Conservation (phyloP, 345 rosid genomes). For the Xanthoceras sorbifolium region DNA sequence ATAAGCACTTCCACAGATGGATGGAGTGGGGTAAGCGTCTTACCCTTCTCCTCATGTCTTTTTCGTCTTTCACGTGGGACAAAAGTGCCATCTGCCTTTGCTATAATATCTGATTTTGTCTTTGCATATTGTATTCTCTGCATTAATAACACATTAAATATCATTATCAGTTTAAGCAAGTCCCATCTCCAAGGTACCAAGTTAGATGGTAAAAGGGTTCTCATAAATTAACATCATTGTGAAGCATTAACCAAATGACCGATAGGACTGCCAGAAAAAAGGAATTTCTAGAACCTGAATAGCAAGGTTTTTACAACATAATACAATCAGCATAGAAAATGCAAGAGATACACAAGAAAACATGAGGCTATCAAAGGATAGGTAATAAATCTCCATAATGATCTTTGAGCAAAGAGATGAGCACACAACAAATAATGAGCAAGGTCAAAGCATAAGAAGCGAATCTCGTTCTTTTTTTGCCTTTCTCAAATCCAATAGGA, state of each 20-base stretch:
- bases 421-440: no score
- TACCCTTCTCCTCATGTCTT: slow-evolving; percentile 95
- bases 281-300: background rate
- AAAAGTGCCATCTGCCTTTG: slow-evolving; percentile 98
- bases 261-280: background rate
- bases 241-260: background rate
- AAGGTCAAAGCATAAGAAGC: no score
- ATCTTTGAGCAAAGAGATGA: background rate
- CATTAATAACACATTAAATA: slow-evolving; percentile 6
- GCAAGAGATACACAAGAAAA: background rate
- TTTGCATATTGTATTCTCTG: slow-evolving; percentile 96
- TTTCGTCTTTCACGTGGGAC: slow-evolving; percentile 94
- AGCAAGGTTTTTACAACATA: background rate
- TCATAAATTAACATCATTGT: background rate
- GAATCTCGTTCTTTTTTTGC: no score
- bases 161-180: background rate
- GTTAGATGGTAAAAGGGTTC: background rate
- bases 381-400: background rate
- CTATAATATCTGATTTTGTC: slow-evolving; percentile 86
- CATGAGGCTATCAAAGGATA: background rate
- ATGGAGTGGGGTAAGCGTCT: background rate
- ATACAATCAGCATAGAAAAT: slow-evolving; percentile 1
- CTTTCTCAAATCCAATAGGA: no score
- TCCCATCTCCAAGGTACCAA: slow-evolving; percentile 1
- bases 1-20: background rate